phyloP scores from a whole-genome alignment of 2,329 filamentous ascomycete genomes.

The Neonectria magnoliae region DNA sequence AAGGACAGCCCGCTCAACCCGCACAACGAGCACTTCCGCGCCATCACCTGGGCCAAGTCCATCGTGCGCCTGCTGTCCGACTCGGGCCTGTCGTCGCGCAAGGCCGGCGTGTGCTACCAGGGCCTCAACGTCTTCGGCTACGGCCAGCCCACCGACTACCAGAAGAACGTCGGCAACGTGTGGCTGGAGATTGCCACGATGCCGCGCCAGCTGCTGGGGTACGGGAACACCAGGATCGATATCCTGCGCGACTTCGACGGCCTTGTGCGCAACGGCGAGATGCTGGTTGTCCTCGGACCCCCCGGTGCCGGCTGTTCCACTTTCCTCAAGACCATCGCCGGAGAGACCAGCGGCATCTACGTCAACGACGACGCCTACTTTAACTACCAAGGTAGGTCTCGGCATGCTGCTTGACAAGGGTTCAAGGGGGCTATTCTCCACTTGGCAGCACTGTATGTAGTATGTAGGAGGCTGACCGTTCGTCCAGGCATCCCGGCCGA shows the following conservation, averaged over 20 bases:
- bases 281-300: constrained; percentile 76
- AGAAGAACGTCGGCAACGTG: constrained; percentile 70
- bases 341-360: constrained; percentile 80
- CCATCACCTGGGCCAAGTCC: constrained; percentile 35
- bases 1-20: constrained; percentile 61
- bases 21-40: constrained; percentile 30
- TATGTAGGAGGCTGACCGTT: not conserved
- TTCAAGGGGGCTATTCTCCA: not conserved
- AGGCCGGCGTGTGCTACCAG: constrained; percentile 69
- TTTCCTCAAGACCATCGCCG: constrained; percentile 81
- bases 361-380: constrained; percentile 75
- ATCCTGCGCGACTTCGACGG: constrained; percentile 74
- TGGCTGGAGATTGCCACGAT: constrained; percentile 59
- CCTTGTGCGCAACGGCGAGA: constrained; percentile 72
- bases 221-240: constrained; percentile 66
- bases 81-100: constrained; percentile 23
- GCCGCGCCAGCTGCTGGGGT: constrained; percentile 60
- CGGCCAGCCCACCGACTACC: constrained; percentile 73
- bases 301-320: constrained; percentile 79
- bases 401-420: not conserved
- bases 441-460: not conserved
- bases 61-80: constrained; percentile 31
- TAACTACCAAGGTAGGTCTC: constrained; percentile 75
- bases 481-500: constrained; percentile 33
- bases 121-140: constrained; percentile 75